Evolutionary conservation across 306 rosid genomes (phyloP).

Genomic region (Malus orientalis): DNA sequence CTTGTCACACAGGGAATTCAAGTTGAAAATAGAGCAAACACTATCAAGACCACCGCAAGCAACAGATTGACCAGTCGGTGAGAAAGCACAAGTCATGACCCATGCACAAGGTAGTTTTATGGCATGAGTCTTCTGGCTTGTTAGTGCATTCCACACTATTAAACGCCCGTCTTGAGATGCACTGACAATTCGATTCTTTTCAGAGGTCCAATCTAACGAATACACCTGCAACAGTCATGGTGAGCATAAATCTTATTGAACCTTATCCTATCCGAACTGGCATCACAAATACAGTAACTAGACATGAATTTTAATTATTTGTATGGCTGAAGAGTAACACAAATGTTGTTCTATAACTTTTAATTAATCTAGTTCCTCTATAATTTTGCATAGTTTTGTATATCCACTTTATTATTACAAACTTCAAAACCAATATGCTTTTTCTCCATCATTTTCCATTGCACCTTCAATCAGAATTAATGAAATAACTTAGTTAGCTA

Average conservation of each 20-base stretch:
- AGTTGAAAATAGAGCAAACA: slow-evolving; percentile 88
- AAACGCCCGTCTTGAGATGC: slow-evolving; percentile 94
- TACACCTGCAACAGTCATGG: slow-evolving; percentile 54
- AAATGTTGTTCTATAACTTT: not conserved
- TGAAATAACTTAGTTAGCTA: not conserved
- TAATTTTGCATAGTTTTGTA: not conserved
- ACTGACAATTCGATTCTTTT: slow-evolving; percentile 87
- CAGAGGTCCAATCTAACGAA: slow-evolving; percentile 94
- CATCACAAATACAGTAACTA: not conserved
- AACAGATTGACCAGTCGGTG: slow-evolving; percentile 88
- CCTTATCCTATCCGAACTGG: not conserved
- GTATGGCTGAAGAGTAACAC: not conserved
- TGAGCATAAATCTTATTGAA: slow-evolving; percentile 1
- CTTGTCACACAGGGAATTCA: slow-evolving; percentile 72
- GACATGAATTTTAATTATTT: not conserved
- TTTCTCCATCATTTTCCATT: not conserved
- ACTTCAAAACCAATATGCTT: not conserved
- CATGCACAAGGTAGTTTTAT: slow-evolving; percentile 96
- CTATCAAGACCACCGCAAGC: slow-evolving; percentile 98
- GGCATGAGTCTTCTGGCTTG: slow-evolving; percentile 94
- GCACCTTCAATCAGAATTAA: not conserved
- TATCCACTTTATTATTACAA: not conserved
- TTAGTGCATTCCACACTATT: slow-evolving; percentile 94
- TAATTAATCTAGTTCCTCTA: no score
- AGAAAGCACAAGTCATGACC: slow-evolving; percentile 98